A percentile compares a stretch with the other conserved stretches of the same genome.
phyloP scores from a whole-genome alignment of 768 basidiomycete species.

The Rhodocollybia butyracea region DNA sequence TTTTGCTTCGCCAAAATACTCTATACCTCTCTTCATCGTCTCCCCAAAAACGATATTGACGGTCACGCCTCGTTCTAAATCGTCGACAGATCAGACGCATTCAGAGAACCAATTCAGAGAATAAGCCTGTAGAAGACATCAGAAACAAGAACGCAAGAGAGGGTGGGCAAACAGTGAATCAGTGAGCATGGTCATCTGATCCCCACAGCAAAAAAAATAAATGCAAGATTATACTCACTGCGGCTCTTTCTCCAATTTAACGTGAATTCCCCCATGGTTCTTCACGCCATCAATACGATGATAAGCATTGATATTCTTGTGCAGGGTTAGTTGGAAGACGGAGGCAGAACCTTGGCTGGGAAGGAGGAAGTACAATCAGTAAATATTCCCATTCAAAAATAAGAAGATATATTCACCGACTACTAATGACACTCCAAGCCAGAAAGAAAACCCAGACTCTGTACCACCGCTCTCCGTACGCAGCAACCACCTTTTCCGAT shows the following conservation, averaged over 20 bases:
- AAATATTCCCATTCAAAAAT: background rate
- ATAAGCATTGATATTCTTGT: conserved; percentile 97
- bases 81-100: no score
- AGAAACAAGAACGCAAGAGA: no score
- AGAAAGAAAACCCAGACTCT: conserved; percentile 97
- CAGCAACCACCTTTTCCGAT: conserved; percentile 76
- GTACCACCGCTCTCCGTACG: conserved; percentile 94
- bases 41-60: no score
- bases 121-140: no score
- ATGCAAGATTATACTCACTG: no score
- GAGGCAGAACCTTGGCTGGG: conserved; percentile 82
- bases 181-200: no score
- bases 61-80: no score
- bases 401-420: conserved; percentile 45
- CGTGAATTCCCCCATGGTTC: conserved; percentile 79
- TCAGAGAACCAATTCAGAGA: no score
- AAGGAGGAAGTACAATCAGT: background rate
- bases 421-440: conserved; percentile 83
- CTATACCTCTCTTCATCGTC: no score
- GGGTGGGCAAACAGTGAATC: no score
- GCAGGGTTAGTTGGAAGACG: conserved; percentile 95
- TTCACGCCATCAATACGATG: conserved; percentile 85
- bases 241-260: conserved; percentile 51
- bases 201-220: no score
- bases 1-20: no score